phyloP scores from a whole-genome alignment of 306 rosid genomes.

The Sicyos baderoa region DNA sequence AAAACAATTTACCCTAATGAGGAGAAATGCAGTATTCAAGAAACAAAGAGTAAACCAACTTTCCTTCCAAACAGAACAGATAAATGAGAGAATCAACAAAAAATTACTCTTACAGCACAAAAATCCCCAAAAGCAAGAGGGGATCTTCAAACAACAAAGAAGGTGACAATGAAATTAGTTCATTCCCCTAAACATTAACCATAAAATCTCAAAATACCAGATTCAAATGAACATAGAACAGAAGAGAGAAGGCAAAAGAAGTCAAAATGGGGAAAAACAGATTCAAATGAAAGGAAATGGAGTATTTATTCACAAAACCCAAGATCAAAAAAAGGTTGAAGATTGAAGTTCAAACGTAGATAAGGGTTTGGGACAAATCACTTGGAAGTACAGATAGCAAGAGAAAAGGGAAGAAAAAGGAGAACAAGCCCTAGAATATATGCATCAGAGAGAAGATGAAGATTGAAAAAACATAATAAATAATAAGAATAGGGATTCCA shows the following conservation, averaged over 20 bases:
- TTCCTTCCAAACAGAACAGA: constrained; percentile 10
- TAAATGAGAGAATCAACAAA: not conserved
- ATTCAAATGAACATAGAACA: not conserved
- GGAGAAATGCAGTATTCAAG: constrained; percentile 8
- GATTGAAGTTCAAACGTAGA: not conserved
- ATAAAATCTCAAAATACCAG: not conserved
- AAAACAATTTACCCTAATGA: constrained; percentile 5
- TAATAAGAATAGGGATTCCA: constrained; percentile 22
- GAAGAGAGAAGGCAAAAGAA: not conserved
- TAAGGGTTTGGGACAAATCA: not conserved
- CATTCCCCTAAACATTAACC: not conserved
- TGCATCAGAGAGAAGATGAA: constrained; percentile 17
- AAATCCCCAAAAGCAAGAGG: constrained; percentile 6
- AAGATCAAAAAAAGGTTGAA: not conserved
- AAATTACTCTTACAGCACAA: not conserved
- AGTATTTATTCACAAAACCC: constrained; percentile 10
- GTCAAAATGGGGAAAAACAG: not conserved
- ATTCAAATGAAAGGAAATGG: not conserved
- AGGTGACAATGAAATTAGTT: too few species aligned
- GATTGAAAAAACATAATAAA: not conserved
- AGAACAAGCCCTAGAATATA: constrained; percentile 8
- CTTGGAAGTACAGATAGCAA: constrained; percentile 2
- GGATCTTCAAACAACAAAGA: not conserved
- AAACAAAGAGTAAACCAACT: not conserved
- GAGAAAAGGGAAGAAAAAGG: not conserved